These are phyloP conservation scores for Metarhizium rileyi DNA, from an alignment of 2,329 filamentous ascomycete species.

Conservation along the genomic window DNA sequence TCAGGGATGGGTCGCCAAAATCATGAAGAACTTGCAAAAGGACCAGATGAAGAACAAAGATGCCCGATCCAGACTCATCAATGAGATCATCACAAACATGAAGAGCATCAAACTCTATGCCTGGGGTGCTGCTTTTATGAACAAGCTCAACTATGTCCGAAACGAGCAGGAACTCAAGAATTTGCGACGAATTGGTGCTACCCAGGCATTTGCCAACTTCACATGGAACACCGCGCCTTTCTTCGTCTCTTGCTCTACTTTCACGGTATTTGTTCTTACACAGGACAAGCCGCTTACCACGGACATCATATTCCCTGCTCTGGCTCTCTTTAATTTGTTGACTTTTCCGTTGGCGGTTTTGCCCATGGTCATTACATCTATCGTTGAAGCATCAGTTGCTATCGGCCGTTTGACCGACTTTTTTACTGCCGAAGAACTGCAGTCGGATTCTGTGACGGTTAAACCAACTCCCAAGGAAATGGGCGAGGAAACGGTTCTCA, in stretches of 20 bases:
- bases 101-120: constrained; percentile 99
- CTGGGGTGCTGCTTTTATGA: constrained; percentile 96
- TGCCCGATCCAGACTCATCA: constrained; percentile 81
- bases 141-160: constrained; percentile 88
- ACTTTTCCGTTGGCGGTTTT: constrained; percentile 90
- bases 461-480: constrained; percentile 61
- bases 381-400: constrained; percentile 93
- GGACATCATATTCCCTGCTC: constrained; percentile 88
- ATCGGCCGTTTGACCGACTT: constrained; percentile 78
- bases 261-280: constrained; percentile 86
- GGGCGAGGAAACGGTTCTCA: constrained; percentile 78
- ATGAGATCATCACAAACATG: constrained; percentile 98
- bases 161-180: constrained; percentile 96
- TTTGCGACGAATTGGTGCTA: constrained; percentile 87
- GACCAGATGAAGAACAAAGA: constrained; percentile 99
- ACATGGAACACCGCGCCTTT: constrained; percentile 98
- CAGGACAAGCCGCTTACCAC: constrained; percentile 74
- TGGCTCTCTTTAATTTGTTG: constrained; percentile 89
- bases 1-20: constrained; percentile 80
- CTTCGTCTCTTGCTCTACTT: constrained; percentile 93
- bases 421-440: constrained; percentile 80
- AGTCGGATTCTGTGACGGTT: constrained; percentile 67
- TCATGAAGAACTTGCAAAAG: constrained; percentile 94
- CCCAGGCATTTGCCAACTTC: constrained; percentile 90
- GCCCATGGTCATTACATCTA: constrained; percentile 95